Base-by-base conservation (phyloP, 371 early-diverging fungal species). In the Caulochytrium protostelioides region DNA sequence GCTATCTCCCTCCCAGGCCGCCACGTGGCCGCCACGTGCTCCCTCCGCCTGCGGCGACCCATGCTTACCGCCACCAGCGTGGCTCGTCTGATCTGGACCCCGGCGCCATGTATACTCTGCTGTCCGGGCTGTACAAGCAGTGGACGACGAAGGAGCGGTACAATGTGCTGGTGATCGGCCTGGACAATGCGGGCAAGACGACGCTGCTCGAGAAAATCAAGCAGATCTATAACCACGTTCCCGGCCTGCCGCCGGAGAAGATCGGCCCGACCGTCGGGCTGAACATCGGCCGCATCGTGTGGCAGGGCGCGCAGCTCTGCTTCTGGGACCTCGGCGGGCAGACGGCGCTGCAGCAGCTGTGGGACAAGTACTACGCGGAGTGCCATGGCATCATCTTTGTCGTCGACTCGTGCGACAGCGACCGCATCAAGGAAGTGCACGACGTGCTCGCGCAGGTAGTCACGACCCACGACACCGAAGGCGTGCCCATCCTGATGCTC, bases 321-420 rank as follows among this genome's bases (percentile, higher is more conserved):
- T 85, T 90, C 49, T 81, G 86, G 84, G 91, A 91, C 62, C 59
- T 94, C 15, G 95, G 91, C 4, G 95, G 95, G 1, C 84, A 87
- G 43, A 49, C 55, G 1, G 90, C 87, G 37, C 55, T 94, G 29
- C 84, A 73, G 16, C 55, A 69, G 4, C 73, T 94, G 28, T 94
- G 95, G 95, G 74, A 72, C 29, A 72, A 82, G 19, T 94, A 94
- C 57, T 94, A 85, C 47, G 37, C 64, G n/a, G 89, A 86, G 49
- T 76, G 81, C 34, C 95, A 94, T 46, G 95, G 74, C 1, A 70
- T 94, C 32, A 54, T 87, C 17, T 94, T 84, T 70, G 85, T 89
- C 0, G 70, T 89, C 1, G 95, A 94, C 48, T 72, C 86, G 8
- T 70, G 76, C 3, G 82, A 84, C 47, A 46, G 50, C 24, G 65